Percentiles rank a stretch among this genome's conserved stretches.
Evolutionary conservation across 768 basidiomycete species (phyloP).

Genomic region (Coprinellus micaceus): DNA sequence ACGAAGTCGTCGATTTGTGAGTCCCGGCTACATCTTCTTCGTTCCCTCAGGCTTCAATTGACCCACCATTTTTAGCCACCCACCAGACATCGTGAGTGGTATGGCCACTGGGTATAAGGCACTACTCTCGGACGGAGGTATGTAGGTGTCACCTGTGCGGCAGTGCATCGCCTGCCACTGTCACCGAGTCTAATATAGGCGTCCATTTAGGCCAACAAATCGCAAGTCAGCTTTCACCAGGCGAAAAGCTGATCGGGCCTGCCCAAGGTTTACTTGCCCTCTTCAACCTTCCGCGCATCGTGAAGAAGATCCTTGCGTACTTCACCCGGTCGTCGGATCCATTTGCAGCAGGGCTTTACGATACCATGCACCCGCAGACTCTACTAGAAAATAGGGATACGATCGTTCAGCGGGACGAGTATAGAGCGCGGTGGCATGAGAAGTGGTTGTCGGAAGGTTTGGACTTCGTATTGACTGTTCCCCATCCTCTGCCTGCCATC

Average conservation of each 20-base stretch:
- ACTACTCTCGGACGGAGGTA: slow-evolving; percentile 56
- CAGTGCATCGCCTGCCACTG: no score
- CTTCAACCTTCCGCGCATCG: slow-evolving; percentile 32
- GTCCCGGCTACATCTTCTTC: slow-evolving; percentile 16
- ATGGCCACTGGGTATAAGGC: slow-evolving; percentile 51
- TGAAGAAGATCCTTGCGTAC: slow-evolving; percentile 43
- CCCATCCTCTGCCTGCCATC: slow-evolving; percentile 58
- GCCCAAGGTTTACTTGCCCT: slow-evolving; percentile 30
- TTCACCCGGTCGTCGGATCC: slow-evolving; percentile 35
- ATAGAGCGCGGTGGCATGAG: slow-evolving; percentile 44
- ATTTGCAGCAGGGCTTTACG: slow-evolving; percentile 32
- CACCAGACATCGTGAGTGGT: slow-evolving; percentile 51
- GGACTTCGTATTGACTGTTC: slow-evolving; percentile 62
- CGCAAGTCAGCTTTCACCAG: slow-evolving; percentile 29
- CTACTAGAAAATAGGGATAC: slow-evolving; percentile 48
- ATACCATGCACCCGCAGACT: slow-evolving; percentile 44
- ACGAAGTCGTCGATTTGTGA: slow-evolving; percentile 63
- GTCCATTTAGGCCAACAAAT: slow-evolving; percentile 40
- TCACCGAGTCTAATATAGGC: not conserved
- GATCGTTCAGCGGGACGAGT: slow-evolving; percentile 41
- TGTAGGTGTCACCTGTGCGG: no score
- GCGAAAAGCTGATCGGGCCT: slow-evolving; percentile 30
- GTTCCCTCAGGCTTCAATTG: not conserved
- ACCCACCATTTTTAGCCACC: slow-evolving; percentile 20
- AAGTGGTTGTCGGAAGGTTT: slow-evolving; percentile 46